Evolutionary conservation across 108 stramenopile species (phyloP).

Genomic region (Cyclotella atomus): DNA sequence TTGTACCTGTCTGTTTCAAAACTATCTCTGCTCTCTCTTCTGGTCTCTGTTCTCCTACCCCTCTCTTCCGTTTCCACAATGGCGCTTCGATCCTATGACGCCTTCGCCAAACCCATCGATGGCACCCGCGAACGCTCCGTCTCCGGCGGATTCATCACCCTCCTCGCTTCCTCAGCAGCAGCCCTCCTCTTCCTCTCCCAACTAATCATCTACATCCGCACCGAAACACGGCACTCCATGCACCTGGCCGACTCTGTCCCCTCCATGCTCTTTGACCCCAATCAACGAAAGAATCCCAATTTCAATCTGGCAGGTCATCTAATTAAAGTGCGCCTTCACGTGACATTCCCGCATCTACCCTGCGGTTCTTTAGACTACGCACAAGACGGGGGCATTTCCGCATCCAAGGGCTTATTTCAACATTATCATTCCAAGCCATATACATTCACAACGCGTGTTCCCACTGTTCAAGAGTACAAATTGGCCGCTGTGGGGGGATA

Average conservation of each 20-base stretch:
- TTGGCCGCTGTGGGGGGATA: constrained; percentile 8
- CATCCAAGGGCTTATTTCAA: constrained; percentile 32
- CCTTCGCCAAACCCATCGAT: constrained; percentile 77
- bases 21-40: too few relatives aligned
- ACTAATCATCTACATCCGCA: constrained; percentile 61
- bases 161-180: constrained; percentile 64
- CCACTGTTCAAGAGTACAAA: constrained; percentile 39
- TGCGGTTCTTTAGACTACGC: constrained; percentile 67
- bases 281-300: constrained; percentile 12
- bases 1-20: too few relatives aligned
- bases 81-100: constrained; percentile 54
- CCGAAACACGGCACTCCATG: constrained; percentile 65
- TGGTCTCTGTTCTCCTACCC: too few relatives aligned
- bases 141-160: constrained; percentile 75
- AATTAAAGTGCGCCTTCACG: constrained; percentile 58
- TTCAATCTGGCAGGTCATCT: constrained; percentile 24
- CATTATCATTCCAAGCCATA: constrained; percentile 39
- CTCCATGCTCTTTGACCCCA: constrained; percentile 38
- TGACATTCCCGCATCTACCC: constrained; percentile 77
- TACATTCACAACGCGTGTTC: constrained; percentile 29
- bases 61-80: too few relatives aligned
- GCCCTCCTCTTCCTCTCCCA: constrained; percentile 70
- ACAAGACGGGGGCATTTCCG: constrained; percentile 57
- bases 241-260: constrained; percentile 65
- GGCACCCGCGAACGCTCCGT: constrained; percentile 69